phyloP scores from a whole-genome alignment of 495 filamentous ascomycete genomes.

The Penicillium soppii region DNA sequence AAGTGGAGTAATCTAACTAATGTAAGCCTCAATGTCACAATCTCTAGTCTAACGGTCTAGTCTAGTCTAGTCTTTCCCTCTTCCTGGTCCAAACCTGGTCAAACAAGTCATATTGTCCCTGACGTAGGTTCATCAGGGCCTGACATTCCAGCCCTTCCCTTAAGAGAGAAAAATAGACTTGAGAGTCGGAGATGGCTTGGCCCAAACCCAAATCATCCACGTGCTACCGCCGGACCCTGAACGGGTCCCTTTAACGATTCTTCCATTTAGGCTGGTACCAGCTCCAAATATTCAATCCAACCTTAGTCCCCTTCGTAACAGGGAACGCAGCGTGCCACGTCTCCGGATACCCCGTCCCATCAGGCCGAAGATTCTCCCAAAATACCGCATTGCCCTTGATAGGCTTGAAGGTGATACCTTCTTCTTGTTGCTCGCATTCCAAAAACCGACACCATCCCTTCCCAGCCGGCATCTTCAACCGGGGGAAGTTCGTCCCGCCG shows the following conservation, averaged over 20 bases:
- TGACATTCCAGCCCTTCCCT: slow-evolving; percentile 2
- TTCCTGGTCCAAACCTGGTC: too few relatives aligned
- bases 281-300: slow-evolving; percentile 82
- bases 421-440: slow-evolving; percentile 43
- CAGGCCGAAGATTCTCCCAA: slow-evolving; percentile 68
- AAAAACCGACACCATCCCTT: slow-evolving; percentile 57
- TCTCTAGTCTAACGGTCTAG: not conserved
- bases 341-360: slow-evolving; percentile 62
- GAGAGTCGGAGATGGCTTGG: not conserved
- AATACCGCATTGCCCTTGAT: slow-evolving; percentile 71
- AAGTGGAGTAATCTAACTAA: not conserved
- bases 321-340: slow-evolving; percentile 71
- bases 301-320: slow-evolving; percentile 65
- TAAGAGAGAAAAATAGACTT: too few relatives aligned
- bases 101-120: not conserved
- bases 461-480: slow-evolving; percentile 40
- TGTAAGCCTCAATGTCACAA: not conserved
- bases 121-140: too few relatives aligned
- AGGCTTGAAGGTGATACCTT: slow-evolving; percentile 63
- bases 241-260: slow-evolving; percentile 13
- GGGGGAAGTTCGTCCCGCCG: slow-evolving; percentile 62
- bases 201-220: not conserved
- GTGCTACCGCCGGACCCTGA: not conserved
- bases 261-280: slow-evolving; percentile 43
- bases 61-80: slow-evolving; percentile 1